These are phyloP conservation scores for Moesziomyces globuligerus DNA, from an alignment of 1,284 basidiomycete genomes.

Conservation along the genomic window DNA sequence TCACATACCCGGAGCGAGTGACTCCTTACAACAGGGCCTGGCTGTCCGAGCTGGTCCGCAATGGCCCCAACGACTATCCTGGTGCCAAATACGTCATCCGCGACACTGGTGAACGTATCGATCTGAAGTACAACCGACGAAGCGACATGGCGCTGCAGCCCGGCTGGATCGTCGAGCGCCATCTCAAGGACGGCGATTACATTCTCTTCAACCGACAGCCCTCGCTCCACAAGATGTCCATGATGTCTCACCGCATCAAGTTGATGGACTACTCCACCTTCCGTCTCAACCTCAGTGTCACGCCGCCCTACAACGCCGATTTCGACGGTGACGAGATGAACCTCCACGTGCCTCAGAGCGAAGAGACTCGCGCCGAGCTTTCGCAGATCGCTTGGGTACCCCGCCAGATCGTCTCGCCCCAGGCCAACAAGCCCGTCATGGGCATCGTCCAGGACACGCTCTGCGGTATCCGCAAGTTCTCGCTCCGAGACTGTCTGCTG, in stretches of 20 bases:
- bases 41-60: constrained; percentile 93
- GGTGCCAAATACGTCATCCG: constrained; percentile 97
- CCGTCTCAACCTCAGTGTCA: constrained; percentile 92
- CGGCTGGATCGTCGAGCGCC: constrained; percentile 98
- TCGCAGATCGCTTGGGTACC: constrained; percentile 99
- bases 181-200: constrained; percentile 90
- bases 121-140: constrained; percentile 90
- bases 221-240: constrained; percentile 99
- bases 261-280: constrained; percentile 99
- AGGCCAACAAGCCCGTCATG: constrained; percentile 99
- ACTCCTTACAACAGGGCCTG: constrained; percentile 97
- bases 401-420: constrained; percentile 97
- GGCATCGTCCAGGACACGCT: constrained; percentile 99
- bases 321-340: constrained; percentile 99
- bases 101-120: constrained; percentile 97
- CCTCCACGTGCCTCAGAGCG: constrained; percentile 91
- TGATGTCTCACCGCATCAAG: constrained; percentile 99
- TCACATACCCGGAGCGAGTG: constrained; percentile 97
- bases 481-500: constrained; percentile 78
- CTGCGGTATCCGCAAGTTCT: constrained; percentile 97
- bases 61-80: constrained; percentile 93
- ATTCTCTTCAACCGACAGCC: constrained; percentile 99
- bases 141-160: constrained; percentile 92
- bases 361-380: constrained; percentile 97
- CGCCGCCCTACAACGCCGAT: constrained; percentile 68